Evolutionary conservation across 1,284 basidiomycete species (phyloP), one percentile per base, ranked within the genome.

Genomic region (Papiliotrema nemorosa): DNA sequence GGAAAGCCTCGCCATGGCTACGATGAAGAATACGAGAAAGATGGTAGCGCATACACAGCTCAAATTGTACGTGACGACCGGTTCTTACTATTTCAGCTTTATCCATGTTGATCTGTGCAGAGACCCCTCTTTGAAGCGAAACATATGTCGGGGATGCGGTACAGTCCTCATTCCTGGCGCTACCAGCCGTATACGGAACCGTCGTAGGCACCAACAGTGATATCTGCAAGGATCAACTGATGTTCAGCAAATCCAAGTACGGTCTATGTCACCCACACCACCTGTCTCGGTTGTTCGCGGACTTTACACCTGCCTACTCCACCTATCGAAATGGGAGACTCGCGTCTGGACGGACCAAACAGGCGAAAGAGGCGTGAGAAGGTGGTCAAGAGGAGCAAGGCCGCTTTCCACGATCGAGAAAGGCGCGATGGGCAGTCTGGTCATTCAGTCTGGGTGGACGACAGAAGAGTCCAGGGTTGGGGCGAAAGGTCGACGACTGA

Each of bases 21-120:
- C 50, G n/a, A 63, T 70, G 55, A 59, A 51, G 21, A 50, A 59
- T 0, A 57, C 59, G 41, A 62, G 55, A 45, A 55, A 49, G 40
- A 68, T 71, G 65, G 60, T 57, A 1, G 64, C 61, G 4, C 71
- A 73, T 52, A 70, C 63, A 48, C 67, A 68, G 49, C 50, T 73
- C 36, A 70, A 70, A 40, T 48, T 68, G 70, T 71, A n/a, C n/a
- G n/a, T n/a, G n/a, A n/a, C n/a, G n/a, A n/a, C n/a, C n/a, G n/a
- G n/a, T n/a, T n/a, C n/a, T n/a, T n/a, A n/a, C n/a, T n/a, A n/a
- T n/a, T n/a, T n/a, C n/a, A n/a, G n/a, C n/a, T n/a, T n/a, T n/a
- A n/a, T n/a, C n/a, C n/a, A n/a, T n/a, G n/a, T n/a, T n/a, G n/a
- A 29, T 46, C 26, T 9, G n/a, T n/a, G 6, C 24, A 73, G 71